Percentiles rank a stretch among this genome's conserved stretches.
These are phyloP conservation scores for Tetrapyrgos nigripes DNA, from an alignment of 1,284 basidiomycete species.

Conservation along the genomic window DNA sequence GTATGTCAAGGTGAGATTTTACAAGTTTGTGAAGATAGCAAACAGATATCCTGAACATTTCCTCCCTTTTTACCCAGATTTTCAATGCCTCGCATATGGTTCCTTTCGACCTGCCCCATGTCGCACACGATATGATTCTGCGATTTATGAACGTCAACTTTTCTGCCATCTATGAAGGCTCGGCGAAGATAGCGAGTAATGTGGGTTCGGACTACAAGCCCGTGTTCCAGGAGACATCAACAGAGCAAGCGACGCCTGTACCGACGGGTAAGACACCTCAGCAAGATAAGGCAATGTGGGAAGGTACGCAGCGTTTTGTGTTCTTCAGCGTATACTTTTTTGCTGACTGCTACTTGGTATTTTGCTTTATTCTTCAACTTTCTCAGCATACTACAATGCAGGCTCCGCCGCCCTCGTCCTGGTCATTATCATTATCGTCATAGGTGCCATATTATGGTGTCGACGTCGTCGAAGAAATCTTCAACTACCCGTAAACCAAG, in stretches of 20 bases:
- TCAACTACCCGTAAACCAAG: constrained; percentile 41
- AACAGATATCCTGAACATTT: not conserved
- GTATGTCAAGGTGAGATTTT: constrained; percentile 79
- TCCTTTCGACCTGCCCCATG: constrained; percentile 88
- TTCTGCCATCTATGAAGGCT: constrained; percentile 76
- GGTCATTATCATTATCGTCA: constrained; percentile 71
- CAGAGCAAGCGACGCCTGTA: constrained; percentile 41
- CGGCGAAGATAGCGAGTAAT: constrained; percentile 76
- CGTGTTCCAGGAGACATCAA: constrained; percentile 52
- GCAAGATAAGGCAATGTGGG: constrained; percentile 85
- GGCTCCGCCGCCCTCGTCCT: constrained; percentile 88
- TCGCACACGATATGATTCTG: constrained; percentile 97
- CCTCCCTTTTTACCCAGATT: constrained; percentile 49
- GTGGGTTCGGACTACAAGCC: constrained; percentile 76
- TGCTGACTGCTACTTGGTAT: constrained; percentile 21
- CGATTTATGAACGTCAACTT: constrained; percentile 95
- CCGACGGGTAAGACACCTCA: constrained; percentile 63
- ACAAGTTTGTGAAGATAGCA: not conserved
- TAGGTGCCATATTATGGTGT: constrained; percentile 80
- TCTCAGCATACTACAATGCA: constrained; percentile 87
- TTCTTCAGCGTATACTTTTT: too few species aligned
- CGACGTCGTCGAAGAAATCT: constrained; percentile 60
- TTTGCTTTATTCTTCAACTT: constrained; percentile 1
- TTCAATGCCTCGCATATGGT: constrained; percentile 96
- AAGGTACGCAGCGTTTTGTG: too few species aligned